Evolutionary conservation across 192 early-diverging fungal genomes (phyloP).

Genomic region (Backusella parvicylindrica): DNA sequence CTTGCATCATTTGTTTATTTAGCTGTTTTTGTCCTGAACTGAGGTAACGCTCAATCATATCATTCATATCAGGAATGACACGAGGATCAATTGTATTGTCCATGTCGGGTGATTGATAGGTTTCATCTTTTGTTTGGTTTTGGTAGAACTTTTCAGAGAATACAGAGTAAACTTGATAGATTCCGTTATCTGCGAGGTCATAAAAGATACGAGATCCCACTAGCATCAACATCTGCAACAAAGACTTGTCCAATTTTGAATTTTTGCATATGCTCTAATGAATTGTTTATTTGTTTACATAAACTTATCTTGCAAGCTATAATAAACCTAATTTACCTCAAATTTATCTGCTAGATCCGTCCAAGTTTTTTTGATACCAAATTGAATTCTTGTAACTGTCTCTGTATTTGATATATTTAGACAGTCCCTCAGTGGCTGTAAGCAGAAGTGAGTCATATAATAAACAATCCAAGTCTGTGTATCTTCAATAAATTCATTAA

Average conservation of each 20-base stretch:
- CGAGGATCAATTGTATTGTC: background rate
- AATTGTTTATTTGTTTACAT: background rate
- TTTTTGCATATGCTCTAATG: slow-evolving; percentile 4
- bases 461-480: slow-evolving; percentile 6
- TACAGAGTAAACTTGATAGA: slow-evolving; percentile 11
- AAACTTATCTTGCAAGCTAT: no score
- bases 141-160: background rate
- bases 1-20: slow-evolving; percentile 21
- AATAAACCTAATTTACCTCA: slow-evolving; percentile 10
- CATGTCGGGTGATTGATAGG: background rate
- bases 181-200: slow-evolving; percentile 31
- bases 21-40: slow-evolving; percentile 13
- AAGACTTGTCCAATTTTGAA: background rate
- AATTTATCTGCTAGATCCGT: slow-evolving; percentile 31
- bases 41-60: slow-evolving; percentile 7
- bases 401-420: slow-evolving; percentile 36
- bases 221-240: slow-evolving; percentile 18
- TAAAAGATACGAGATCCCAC: slow-evolving; percentile 32
- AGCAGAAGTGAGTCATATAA: slow-evolving; percentile 13
- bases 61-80: slow-evolving; percentile 6
- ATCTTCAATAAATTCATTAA: background rate
- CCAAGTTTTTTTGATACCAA: slow-evolving; percentile 38
- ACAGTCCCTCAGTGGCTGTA: slow-evolving; percentile 40
- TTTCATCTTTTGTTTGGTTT: background rate
- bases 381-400: slow-evolving; percentile 31